Evolutionary conservation across 2,329 filamentous ascomycete species (phyloP).

Genomic region (Penicillium sp.): DNA sequence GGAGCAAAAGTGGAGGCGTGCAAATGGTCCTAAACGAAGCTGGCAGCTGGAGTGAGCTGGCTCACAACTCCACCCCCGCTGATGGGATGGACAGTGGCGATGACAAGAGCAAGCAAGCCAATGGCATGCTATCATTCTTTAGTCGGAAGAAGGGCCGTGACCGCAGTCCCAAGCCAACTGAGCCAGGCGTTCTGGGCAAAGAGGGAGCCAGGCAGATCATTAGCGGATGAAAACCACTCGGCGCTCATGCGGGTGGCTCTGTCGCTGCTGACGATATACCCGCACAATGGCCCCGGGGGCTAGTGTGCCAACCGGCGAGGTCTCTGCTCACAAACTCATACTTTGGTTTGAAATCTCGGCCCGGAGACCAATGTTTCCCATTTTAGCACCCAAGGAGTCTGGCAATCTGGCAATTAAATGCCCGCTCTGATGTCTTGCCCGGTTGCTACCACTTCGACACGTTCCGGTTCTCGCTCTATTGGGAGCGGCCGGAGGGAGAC

Average conservation of each 20-base stretch:
- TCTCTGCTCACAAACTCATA: not conserved
- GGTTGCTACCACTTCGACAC: not conserved
- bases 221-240: slow-evolving; percentile 46
- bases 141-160: slow-evolving; percentile 85
- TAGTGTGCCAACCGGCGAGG: not conserved
- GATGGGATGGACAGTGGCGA: slow-evolving; percentile 53
- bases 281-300: not conserved
- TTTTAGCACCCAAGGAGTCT: not conserved
- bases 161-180: slow-evolving; percentile 89
- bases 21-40: slow-evolving; percentile 88
- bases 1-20: slow-evolving; percentile 76
- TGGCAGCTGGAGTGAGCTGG: slow-evolving; percentile 87
- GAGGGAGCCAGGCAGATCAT: slow-evolving; percentile 85
- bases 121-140: slow-evolving; percentile 84
- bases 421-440: not conserved
- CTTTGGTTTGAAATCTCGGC: not conserved
- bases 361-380: not conserved
- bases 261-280: not conserved
- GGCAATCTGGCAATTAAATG: not conserved
- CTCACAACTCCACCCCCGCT: slow-evolving; percentile 68
- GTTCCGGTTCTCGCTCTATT: not conserved
- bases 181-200: slow-evolving; percentile 89
- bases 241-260: not conserved
- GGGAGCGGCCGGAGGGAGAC: not conserved
- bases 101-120: slow-evolving; percentile 47